Evolutionary conservation across 1,284 basidiomycete species (phyloP).

Genomic region (Stygiomarasmius scandens): DNA sequence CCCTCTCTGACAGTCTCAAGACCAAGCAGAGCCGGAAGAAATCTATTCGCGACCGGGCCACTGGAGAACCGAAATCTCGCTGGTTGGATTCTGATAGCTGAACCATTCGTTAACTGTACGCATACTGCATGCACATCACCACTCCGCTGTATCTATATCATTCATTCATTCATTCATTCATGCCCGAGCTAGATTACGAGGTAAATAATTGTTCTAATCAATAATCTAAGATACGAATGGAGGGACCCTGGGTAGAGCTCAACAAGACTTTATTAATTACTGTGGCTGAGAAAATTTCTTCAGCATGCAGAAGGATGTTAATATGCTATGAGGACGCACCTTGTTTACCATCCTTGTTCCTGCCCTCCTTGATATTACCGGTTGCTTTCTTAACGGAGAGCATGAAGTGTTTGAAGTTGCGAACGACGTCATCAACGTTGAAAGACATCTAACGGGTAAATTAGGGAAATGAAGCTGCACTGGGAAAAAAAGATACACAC

Average conservation of each 20-base stretch:
- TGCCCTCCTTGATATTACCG: constrained; percentile 57
- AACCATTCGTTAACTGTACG: constrained; percentile 3
- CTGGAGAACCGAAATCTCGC: not conserved
- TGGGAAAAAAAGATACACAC: constrained; percentile 38
- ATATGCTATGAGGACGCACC: constrained; percentile 31
- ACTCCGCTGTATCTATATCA: constrained; percentile 19
- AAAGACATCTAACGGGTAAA: constrained; percentile 63
- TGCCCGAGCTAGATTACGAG: not conserved
- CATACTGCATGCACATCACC: constrained; percentile 1
- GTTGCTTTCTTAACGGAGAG: constrained; percentile 77
- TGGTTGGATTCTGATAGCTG: not conserved
- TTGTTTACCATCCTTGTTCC: constrained; percentile 36
- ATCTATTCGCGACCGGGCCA: constrained; percentile 25
- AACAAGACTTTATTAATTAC: constrained; percentile 77
- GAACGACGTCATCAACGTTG: constrained; percentile 73
- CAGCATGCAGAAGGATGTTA: constrained; percentile 1
- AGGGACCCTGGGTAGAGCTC: constrained; percentile 85
- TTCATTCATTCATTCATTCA: constrained; percentile 18
- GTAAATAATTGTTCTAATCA: constrained; percentile 25
- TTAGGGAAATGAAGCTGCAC: constrained; percentile 1
- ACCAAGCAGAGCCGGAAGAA: constrained; percentile 31
- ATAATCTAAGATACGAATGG: constrained; percentile 72
- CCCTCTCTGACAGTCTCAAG: constrained; percentile 41
- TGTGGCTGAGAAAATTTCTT: constrained; percentile 51
- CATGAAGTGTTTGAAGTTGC: constrained; percentile 82